These are phyloP conservation scores for Alnus rubra DNA, from an alignment of 306 rosid species.

Conservation along the genomic window DNA sequence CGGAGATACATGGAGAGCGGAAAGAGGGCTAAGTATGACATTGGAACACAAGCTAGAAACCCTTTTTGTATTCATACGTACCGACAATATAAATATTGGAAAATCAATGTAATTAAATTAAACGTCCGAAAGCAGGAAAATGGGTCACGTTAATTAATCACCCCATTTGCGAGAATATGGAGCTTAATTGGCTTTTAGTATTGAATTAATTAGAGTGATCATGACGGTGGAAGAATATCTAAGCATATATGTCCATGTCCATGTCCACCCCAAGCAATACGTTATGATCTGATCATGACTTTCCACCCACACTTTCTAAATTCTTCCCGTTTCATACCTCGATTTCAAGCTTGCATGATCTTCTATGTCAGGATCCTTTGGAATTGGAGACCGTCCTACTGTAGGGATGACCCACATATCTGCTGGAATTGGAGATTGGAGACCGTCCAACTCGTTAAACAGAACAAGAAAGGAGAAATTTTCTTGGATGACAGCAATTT, in stretches of 20 bases:
- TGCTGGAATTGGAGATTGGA: background rate
- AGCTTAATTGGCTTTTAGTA: background rate
- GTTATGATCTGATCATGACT: background rate
- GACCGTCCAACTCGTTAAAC: constrained; percentile 27
- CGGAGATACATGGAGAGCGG: background rate
- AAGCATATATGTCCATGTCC: no score
- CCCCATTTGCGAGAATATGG: background rate
- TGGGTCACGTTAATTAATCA: background rate
- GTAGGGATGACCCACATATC: constrained; percentile 27
- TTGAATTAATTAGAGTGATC: no score
- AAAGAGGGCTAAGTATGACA: background rate
- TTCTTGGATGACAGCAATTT: constrained; percentile 29
- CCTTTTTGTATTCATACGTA: background rate
- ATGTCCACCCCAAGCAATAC: background rate
- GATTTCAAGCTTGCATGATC: no score
- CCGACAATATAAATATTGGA: background rate
- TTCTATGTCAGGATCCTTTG: constrained; percentile 12
- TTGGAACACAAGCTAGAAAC: background rate
- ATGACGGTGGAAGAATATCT: no score
- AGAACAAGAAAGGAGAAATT: constrained; percentile 34
- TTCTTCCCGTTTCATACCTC: no score
- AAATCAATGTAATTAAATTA: background rate
- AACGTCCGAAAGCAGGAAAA: background rate
- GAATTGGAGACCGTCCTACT: constrained; percentile 40
- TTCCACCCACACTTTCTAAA: background rate